Evolutionary conservation across 1,284 basidiomycete species (phyloP), one percentile per base, ranked within the genome.

Genomic region (Ustilago sp.): DNA sequence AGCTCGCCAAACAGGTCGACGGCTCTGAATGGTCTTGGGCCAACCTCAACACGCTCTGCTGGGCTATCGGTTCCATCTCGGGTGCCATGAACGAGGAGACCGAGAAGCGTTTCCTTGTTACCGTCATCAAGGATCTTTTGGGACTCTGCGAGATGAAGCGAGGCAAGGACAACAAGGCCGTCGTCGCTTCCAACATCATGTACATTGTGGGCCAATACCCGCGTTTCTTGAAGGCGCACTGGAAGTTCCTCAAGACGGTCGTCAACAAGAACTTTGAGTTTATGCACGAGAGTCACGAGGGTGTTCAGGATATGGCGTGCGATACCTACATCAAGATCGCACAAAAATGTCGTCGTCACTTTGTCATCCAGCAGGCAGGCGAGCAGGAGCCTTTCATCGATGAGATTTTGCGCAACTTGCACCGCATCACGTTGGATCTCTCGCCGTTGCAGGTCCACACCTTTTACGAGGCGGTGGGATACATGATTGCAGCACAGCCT

Each of bases 311-410:
- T 87, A 99, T 99, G 97, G 97, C 97, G 55, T 99, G 97, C 87
- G 97, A 99, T 87, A 99, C 97, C 0, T 99, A 99, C 88, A 98
- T 99, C 89, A 99, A 99, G 88, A 99, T 99, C 82, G 95, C 97
- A 23, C 96, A 99, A 87, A 99, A 98, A 88, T 99, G 97, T 86
- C 90, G 95, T 54, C 90, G 96, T 62, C 97, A 99, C 87, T 99
- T 99, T 83, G 95, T 99, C 69, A 96, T 98, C 92, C 94, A 97
- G 86, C 97, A 99, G 87, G 93, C 94, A 2, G 95, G 95, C 74
- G 97, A 99, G 87, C 91, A 92, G 71, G 97, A 99, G 86, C 97
- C 97, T 1, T 99, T 99, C 87, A 93, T 99, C 56, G 96, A 99
- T 83, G 97, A 99, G 88, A 99, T 99, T 68, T 88, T 99, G 54